Conservation (phyloP, 345 rosid species). For the Acer yangbiense region DNA sequence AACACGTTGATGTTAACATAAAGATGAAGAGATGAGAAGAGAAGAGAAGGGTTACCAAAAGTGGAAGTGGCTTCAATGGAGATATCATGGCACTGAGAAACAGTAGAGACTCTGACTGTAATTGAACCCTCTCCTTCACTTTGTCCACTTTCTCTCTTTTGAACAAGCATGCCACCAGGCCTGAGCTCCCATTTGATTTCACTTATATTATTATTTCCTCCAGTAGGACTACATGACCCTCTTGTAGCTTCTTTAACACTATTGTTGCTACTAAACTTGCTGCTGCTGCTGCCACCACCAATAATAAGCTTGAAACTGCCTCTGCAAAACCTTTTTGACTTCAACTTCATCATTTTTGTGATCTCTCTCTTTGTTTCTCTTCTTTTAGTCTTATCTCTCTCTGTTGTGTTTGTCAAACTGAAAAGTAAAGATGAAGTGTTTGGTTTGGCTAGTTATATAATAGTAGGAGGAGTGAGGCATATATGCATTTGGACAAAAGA, state of each 20-base stretch:
- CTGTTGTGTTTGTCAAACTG: not conserved
- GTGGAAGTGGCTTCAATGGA: conserved; percentile 84
- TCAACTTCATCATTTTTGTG: conserved; percentile 58
- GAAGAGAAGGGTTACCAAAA: conserved; percentile 55
- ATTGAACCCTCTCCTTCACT: conserved; percentile 47
- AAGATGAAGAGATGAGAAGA: too few species aligned
- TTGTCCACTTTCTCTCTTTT: conserved; percentile 58
- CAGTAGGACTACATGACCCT: conserved; percentile 19
- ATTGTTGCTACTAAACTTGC: conserved; percentile 23
- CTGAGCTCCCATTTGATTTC: conserved; percentile 88
- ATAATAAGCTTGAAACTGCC: conserved; percentile 62
- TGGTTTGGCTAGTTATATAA: conserved; percentile 6
- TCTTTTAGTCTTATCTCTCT: not conserved
- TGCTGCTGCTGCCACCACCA: conserved; percentile 29
- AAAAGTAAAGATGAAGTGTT: not conserved
- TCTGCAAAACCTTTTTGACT: conserved; percentile 68
- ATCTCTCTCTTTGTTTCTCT: not conserved
- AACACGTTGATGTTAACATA: too few species aligned
- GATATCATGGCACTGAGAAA: conserved; percentile 65
- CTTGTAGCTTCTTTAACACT: conserved; percentile 32
- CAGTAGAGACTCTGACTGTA: conserved; percentile 69
- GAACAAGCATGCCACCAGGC: conserved; percentile 96
- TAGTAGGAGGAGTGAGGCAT: not conserved
- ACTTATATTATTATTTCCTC: conserved; percentile 25
- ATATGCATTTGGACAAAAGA: not conserved